Base-by-base conservation (phyloP, 345 rosid species). In the Microcos paniculata region DNA sequence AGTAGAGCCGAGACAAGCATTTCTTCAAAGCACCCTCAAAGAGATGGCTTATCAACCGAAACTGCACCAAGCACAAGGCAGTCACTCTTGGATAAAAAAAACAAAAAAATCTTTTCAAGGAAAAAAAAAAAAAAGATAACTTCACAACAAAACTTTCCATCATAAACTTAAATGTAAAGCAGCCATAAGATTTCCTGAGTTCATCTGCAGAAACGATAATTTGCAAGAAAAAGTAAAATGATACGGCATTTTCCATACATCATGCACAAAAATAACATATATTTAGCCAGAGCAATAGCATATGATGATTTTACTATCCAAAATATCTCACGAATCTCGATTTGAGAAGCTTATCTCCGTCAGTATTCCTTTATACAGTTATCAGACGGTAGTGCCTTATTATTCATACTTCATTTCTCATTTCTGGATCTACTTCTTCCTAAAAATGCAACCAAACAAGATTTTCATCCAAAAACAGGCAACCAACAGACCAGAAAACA, bases 1-100 rank as follows among this genome's bases (percentile, higher is more conserved):
- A 95, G 57, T 63, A 95, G 89, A 8, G 99, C 99, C n/a, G 99
- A 95, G 49, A 95, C 88, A 14, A 91, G 89, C 98, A 95, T 95
- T 81, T 83, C 76, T 55, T 38, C 66, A 48, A 23, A 42, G 10
- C 38, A 80, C 71, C 83, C 81, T 62, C 45, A 30, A 72, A 66
- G 62, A 26, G 46, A 73, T 70, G 56, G 42, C 35, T 62, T 28
- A 38, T 31, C 38, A 52, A 63, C 30, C 16, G 73, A 62, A 62
- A 61, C 82, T 58, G 81, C 71, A 76, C 63, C 67, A 72, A 51
- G 31, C n/a, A 79, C 48, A 68, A 72, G 49, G 16, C 2, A 64
- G 18, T 16, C 16, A 58, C 48, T 35, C 42, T 7, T 52, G 24
- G 2, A 68, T 73, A 45, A 31, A 30, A 8, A 68, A 49, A 69